Conservation (phyloP, 1,139 yeast genomes). For the Casaregolazyma lundiana region DNA sequence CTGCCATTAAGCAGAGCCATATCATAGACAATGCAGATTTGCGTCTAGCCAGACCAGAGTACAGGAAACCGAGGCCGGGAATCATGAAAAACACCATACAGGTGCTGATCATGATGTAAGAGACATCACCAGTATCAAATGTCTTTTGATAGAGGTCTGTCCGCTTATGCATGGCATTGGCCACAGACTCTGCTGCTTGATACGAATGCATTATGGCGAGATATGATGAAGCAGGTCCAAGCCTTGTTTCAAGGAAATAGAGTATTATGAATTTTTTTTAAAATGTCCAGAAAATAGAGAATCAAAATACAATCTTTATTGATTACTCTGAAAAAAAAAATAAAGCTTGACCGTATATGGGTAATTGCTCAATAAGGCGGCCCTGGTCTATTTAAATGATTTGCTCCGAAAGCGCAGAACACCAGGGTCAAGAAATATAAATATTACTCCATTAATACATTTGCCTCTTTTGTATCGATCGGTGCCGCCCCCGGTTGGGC, state of each 20-base stretch:
- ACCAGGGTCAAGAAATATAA: too few species aligned
- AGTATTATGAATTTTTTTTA: not conserved
- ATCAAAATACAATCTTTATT: too few species aligned
- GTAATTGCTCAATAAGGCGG: too few species aligned
- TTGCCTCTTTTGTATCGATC: too few species aligned
- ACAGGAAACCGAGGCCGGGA: conserved; percentile 89
- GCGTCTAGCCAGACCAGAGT: conserved; percentile 88
- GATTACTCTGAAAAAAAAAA: too few species aligned
- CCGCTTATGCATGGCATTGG: conserved; percentile 7
- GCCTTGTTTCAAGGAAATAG: not conserved
- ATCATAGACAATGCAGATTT: conserved; percentile 87
- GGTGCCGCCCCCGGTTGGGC: not conserved
- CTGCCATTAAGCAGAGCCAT: conserved; percentile 73
- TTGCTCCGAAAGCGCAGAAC: too few species aligned
- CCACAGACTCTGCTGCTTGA: conserved; percentile 16
- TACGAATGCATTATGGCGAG: conserved; percentile 19
- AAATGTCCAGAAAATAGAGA: not conserved
- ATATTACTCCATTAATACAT: too few species aligned
- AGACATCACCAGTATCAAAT: conserved; percentile 50
- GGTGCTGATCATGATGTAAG: conserved; percentile 48
- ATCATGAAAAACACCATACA: conserved; percentile 87
- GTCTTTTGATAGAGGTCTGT: conserved; percentile 3
- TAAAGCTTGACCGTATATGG: too few species aligned
- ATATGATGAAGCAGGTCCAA: too few species aligned
- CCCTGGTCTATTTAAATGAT: too few species aligned